These are phyloP conservation scores for Zychaea mexicana DNA, from an alignment of 371 early-diverging fungal species.

Conservation along the genomic window DNA sequence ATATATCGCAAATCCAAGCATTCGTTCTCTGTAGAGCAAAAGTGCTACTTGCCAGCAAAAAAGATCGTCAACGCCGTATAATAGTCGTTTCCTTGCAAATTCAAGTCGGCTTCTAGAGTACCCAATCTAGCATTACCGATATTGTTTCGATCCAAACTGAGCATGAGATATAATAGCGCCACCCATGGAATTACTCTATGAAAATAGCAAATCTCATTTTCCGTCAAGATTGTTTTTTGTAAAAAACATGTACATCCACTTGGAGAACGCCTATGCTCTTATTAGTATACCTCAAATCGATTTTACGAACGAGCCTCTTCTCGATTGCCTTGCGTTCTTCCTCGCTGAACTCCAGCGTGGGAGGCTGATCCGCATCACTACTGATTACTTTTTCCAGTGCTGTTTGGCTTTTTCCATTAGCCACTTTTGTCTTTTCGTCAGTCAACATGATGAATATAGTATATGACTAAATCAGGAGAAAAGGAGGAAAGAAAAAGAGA, in stretches of 20 bases:
- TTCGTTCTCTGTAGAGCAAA: not conserved
- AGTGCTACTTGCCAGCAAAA: constrained; percentile 35
- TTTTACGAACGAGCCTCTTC: constrained; percentile 15
- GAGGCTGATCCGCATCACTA: not conserved
- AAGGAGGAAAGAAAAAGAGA: constrained; percentile 2
- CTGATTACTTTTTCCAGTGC: not conserved
- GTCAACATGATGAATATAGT: not conserved
- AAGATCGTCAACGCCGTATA: constrained; percentile 44
- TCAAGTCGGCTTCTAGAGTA: constrained; percentile 35
- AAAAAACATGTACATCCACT: not conserved
- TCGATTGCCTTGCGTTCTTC: constrained; percentile 1
- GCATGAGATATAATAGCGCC: constrained; percentile 37
- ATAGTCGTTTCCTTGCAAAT: constrained; percentile 40
- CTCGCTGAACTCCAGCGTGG: not conserved
- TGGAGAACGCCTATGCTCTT: not conserved
- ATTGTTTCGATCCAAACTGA: constrained; percentile 45
- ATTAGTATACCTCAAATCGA: constrained; percentile 14
- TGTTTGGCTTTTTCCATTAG: not conserved
- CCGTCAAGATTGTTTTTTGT: not conserved
- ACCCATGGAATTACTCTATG: constrained; percentile 42
- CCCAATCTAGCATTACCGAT: constrained; percentile 52
- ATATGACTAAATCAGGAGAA: not conserved
- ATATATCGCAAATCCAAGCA: too few relatives aligned
- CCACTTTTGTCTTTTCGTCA: not conserved
- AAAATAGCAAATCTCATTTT: not conserved